Base-by-base conservation (phyloP, 768 basidiomycete species). In the Amanita polypyramis region DNA sequence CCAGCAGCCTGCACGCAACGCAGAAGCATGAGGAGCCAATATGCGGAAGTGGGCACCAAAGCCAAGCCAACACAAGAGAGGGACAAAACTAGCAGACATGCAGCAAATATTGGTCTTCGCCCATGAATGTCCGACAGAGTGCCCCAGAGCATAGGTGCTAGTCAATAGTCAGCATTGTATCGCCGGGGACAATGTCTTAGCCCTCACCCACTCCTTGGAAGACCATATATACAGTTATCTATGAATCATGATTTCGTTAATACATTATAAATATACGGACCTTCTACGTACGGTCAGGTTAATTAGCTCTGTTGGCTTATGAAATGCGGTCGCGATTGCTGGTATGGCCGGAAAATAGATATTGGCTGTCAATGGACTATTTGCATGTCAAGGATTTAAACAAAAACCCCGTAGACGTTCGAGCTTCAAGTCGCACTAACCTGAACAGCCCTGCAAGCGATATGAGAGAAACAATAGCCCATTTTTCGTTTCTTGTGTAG, bases 321-420 rank as follows among this genome's bases (percentile, higher is more conserved):
- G 59, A 57, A 93, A 87, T 3, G 66, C 81, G 15, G 51, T 52
- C 0, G 80, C 70, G 19, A 92, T 64, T 0, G 74, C 69, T 1
- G 88, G 89, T 34, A 93, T 82, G 10, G 80, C 85, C 5, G 87
- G 86, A 40, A 87, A 77, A 58, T 88, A 90, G 49, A 89, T 82
- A 49, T 80, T 87, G 2, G 84, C 73, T 1, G 85, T 84, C 9
- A 88, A 64, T 0, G 84, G 83, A 56, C 81, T 83, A 19, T 10
- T 11, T 20, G 37, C 12, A 11, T 35, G 10, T 35, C 11, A 35
- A n/a, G n/a, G n/a, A n/a, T n/a, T n/a, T n/a, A n/a, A n/a, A n/a
- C n/a, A n/a, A n/a, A 4, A 27, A 27, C 4, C 25, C 11, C 4
- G 9, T 15, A n/a, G 32, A 21, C 33, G 5, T 20, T 32, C 25